Evolutionary conservation across 805 yeast species (phyloP), one percentile per base, ranked within the genome.

Genomic region (Saccharomycodes ludwigii): DNA sequence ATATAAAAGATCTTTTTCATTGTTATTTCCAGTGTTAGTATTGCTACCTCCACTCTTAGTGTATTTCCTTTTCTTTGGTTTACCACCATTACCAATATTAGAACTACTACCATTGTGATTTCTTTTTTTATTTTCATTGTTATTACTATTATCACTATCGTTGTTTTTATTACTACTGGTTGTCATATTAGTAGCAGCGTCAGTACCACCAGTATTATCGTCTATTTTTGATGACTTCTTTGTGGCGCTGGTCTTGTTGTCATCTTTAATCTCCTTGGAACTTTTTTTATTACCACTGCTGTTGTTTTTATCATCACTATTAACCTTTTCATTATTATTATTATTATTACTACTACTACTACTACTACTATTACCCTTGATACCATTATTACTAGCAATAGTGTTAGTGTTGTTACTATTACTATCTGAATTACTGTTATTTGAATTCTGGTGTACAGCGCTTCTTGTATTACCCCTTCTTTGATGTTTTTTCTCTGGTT

Each of bases 181-280:
- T 4, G 28, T 24, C 31, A 36, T 25, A 5, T 21, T 21, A 15
- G 3, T 28, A 21, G 16, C 17, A 19, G 18, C 21, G 14, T 28
- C 18, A 5, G 22, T 12, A 16, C 22, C 30, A 13, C 14, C 30
- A 28, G 20, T 34, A 39, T 15, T 44, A 30, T 35, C 42, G 24
- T 42, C 52, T 6, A 9, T 27, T 23, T 26, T 21, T 13, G 44
- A 52, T 46, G 44, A 59, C 62, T 38, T 61, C 56, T 73, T 76
- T 3, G 95, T 95, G 2, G 94, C 95, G 44, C 86, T 65, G 6
- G 96, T 95, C 48, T 86, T n/a, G n/a, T n/a, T n/a, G n/a, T n/a
- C n/a, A n/a, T n/a, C n/a, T n/a, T n/a, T n/a, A n/a, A n/a, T n/a
- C 96, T 37, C 97, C 67, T 41, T 96, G 66, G 29, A 80, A 71